Conservation (phyloP, 2,329 filamentous ascomycete genomes). For the Aurifilum marmelostoma region DNA sequence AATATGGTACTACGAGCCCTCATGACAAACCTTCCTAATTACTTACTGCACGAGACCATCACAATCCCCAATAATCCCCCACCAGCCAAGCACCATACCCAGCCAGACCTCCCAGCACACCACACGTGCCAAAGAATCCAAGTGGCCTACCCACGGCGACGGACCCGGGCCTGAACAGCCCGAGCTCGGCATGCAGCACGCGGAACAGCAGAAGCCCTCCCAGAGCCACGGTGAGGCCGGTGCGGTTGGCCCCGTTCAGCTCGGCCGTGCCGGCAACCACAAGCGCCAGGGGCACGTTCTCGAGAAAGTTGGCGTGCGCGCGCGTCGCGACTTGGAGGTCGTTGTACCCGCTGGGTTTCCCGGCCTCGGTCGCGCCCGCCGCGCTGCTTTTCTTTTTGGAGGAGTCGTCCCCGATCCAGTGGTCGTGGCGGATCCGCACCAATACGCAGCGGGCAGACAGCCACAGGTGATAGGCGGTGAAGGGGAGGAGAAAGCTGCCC, state of each 20-base stretch:
- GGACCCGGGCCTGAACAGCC: slow-evolving; percentile 32
- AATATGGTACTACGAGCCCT: background rate
- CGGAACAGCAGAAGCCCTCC: slow-evolving; percentile 35
- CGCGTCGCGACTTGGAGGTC: slow-evolving; percentile 35
- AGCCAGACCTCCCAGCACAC: slow-evolving; percentile 34
- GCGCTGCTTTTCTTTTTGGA: background rate
- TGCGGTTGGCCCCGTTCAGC: slow-evolving; percentile 39
- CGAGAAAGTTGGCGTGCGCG: slow-evolving; percentile 38
- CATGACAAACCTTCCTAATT: background rate
- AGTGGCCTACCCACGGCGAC: slow-evolving; percentile 35
- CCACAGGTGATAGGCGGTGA: slow-evolving; percentile 38
- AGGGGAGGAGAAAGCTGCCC: slow-evolving; percentile 38
- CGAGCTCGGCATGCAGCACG: slow-evolving; percentile 37
- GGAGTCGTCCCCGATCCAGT: slow-evolving; percentile 35
- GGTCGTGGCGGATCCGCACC: slow-evolving; percentile 34
- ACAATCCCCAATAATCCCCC: slow-evolving; percentile 27
- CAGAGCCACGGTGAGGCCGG: slow-evolving; percentile 33
- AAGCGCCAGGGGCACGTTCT: slow-evolving; percentile 40
- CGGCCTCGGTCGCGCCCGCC: slow-evolving; percentile 19
- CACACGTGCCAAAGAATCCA: slow-evolving; percentile 38
- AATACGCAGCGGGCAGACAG: slow-evolving; percentile 36
- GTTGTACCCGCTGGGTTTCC: slow-evolving; percentile 27
- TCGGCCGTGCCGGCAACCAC: slow-evolving; percentile 37
- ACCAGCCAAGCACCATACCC: slow-evolving; percentile 37
- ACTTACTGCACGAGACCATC: background rate